Conservation (phyloP, 148 eudicot genomes). For the Rhododendron molle region DNA sequence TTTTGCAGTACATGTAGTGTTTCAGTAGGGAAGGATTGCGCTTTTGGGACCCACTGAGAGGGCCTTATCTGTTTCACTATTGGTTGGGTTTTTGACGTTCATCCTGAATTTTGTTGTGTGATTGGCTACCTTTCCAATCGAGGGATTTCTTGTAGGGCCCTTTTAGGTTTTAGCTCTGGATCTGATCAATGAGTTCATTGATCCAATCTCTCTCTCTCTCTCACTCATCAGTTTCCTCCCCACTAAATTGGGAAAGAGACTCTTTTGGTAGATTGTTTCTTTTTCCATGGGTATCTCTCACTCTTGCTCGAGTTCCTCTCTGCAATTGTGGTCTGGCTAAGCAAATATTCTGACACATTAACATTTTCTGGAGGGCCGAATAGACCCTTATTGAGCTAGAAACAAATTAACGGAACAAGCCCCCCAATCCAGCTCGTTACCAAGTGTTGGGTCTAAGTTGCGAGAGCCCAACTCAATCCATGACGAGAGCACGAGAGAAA, state of each 20-base stretch:
- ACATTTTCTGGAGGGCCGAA: too few relatives aligned
- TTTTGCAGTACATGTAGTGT: slow-evolving; percentile 28
- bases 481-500: too few relatives aligned
- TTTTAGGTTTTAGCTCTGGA: slow-evolving; percentile 11
- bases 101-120: slow-evolving; percentile 36
- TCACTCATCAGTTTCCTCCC: neutral
- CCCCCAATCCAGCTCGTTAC: too few relatives aligned
- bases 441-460: too few relatives aligned
- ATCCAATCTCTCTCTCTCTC: neutral
- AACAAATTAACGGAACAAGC: too few relatives aligned
- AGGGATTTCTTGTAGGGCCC: slow-evolving; percentile 52
- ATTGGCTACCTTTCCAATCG: slow-evolving; percentile 48
- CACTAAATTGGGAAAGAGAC: neutral
- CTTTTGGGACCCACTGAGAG: slow-evolving; percentile 36
- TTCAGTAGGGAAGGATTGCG: slow-evolving; percentile 13
- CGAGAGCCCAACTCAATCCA: too few relatives aligned
- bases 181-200: slow-evolving; percentile 11
- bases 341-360: neutral
- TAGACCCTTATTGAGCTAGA: neutral
- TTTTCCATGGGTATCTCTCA: neutral
- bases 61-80: slow-evolving; percentile 57
- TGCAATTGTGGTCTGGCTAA: neutral
- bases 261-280: neutral
- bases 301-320: neutral
- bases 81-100: slow-evolving; percentile 40